Conservation (phyloP, 371 early-diverging fungal genomes). For the Cokeromyces recurvatus region DNA sequence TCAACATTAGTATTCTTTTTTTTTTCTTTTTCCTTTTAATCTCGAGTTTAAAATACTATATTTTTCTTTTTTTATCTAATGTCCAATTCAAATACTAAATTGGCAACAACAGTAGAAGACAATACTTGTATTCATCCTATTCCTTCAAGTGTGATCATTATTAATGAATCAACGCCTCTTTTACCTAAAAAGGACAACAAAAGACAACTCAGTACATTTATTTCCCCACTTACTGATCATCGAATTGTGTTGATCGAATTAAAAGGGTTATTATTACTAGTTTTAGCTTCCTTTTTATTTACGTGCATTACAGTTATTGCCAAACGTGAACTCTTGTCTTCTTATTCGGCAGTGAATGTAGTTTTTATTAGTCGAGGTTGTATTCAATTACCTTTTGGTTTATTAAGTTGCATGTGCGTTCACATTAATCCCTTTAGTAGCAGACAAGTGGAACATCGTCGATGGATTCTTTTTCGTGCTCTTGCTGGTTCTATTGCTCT, state of each 20-base stretch:
- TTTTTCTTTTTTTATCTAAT: too few species aligned
- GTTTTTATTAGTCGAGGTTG: conserved; percentile 68
- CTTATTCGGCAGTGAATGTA: conserved; percentile 61
- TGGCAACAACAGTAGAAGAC: too few species aligned
- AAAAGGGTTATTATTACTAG: conserved; percentile 43
- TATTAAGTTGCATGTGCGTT: conserved; percentile 45
- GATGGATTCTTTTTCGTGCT: conserved; percentile 60
- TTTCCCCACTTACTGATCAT: too few species aligned
- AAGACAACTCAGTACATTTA: conserved; percentile 1
- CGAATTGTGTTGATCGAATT: too few species aligned
- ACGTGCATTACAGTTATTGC: conserved; percentile 65
- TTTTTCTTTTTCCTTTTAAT: too few species aligned
- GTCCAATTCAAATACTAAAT: too few species aligned
- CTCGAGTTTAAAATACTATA: too few species aligned
- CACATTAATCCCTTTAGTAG: conserved; percentile 56
- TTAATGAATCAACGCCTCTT: conserved; percentile 22
- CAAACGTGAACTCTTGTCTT: conserved; percentile 43
- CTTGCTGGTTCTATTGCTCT: conserved; percentile 61
- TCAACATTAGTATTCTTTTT: too few species aligned
- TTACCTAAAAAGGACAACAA: conserved; percentile 14
- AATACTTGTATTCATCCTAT: conserved; percentile 4
- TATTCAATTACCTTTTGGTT: conserved; percentile 55
- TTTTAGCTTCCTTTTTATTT: conserved; percentile 65
- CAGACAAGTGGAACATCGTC: conserved; percentile 35
- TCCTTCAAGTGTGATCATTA: conserved; percentile 22